phyloP scores from a whole-genome alignment of 2,329 filamentous ascomycete genomes.

The Monosporascus sp. region DNA sequence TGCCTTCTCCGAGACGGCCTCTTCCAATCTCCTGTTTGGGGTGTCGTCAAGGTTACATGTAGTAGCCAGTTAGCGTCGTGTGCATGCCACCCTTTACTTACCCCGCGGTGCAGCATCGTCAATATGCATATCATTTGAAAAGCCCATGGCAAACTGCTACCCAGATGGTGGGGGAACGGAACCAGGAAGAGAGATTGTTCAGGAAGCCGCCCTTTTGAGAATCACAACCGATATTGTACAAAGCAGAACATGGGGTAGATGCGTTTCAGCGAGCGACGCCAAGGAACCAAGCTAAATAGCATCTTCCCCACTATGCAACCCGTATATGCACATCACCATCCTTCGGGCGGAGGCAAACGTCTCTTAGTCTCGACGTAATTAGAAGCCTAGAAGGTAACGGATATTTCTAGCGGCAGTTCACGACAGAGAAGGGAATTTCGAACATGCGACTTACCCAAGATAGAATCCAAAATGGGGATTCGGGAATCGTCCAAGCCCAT shows the following conservation, averaged over 20 bases:
- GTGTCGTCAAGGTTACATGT: background rate
- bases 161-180: background rate
- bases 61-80: background rate
- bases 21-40: background rate
- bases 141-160: background rate
- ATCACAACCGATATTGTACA: background rate
- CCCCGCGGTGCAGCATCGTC: background rate
- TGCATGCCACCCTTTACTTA: background rate
- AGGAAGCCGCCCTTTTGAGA: background rate
- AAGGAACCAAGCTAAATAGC: background rate
- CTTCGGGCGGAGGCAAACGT: background rate
- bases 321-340: background rate
- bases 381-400: no score
- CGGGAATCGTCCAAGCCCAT: no score
- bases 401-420: background rate
- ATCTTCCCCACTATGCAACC: background rate
- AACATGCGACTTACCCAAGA: background rate
- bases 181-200: no score
- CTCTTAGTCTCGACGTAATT: no score
- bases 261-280: background rate
- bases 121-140: background rate
- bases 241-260: background rate
- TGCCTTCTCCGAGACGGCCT: background rate
- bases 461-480: no score
- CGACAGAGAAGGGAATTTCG: background rate